Conservation (phyloP, 2,329 filamentous ascomycete species). For the Colletotrichum costaricense region DNA sequence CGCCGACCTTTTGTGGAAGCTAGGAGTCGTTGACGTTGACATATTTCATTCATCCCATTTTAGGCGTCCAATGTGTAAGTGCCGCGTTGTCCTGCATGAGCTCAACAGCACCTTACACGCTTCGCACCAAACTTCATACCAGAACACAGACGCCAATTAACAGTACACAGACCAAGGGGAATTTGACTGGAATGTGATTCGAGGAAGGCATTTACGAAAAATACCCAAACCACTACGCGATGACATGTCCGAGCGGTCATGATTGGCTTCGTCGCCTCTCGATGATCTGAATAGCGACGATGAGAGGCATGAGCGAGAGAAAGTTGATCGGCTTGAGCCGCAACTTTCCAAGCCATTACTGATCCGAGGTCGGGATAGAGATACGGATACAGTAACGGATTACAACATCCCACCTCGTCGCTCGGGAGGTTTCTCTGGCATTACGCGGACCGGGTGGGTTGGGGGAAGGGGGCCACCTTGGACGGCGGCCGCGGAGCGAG, state of each 20-base stretch:
- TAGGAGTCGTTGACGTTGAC: not conserved
- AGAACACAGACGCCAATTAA: not conserved
- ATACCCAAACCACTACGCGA: not conserved
- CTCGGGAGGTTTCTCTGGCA: not conserved
- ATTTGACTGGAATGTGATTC: not conserved
- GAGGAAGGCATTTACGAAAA: not conserved
- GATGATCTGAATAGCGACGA: not conserved
- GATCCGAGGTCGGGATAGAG: not conserved
- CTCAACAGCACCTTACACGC: not conserved
- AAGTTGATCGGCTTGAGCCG: conserved; percentile 15
- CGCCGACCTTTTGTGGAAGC: no score
- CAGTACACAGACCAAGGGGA: not conserved
- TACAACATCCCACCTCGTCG: not conserved
- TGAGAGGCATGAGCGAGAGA: not conserved
- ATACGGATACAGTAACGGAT: not conserved
- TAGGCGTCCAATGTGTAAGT: not conserved
- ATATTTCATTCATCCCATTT: not conserved
- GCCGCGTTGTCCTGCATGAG: not conserved
- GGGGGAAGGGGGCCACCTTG: conserved; percentile 11
- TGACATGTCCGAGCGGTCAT: not conserved
- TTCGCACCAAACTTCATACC: conserved; percentile 12
- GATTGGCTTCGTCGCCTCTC: not conserved
- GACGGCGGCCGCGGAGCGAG: not conserved
- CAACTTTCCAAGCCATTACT: not conserved
- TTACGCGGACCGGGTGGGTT: conserved; percentile 1